A percentile compares a stretch with the other conserved stretches of the same genome.
Conservation (phyloP, 352 stramenopile species). For the Pythium grandisporangium region DNA sequence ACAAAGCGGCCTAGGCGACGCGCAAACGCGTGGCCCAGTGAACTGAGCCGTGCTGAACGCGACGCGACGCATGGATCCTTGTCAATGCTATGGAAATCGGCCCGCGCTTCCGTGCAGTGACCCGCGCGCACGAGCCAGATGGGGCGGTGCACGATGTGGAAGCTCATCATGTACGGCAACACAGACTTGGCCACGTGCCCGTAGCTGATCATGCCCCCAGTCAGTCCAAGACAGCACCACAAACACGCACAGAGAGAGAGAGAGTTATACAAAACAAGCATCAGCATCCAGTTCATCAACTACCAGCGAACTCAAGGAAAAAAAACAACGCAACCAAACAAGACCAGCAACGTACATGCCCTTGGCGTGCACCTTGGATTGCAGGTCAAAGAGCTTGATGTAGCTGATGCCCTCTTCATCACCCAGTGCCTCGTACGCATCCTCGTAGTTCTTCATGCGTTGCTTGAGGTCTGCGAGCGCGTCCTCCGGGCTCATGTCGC, state of each 20-base stretch:
- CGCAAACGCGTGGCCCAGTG: conserved; percentile 89
- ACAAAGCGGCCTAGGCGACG: conserved; percentile 88
- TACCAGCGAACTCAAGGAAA: no score
- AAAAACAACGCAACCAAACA: no score
- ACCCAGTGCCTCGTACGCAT: conserved; percentile 79
- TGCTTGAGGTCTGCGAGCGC: conserved; percentile 72
- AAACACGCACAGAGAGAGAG: no score
- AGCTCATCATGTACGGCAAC: conserved; percentile 92
- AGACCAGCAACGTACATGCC: conserved; percentile 38
- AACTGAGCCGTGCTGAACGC: conserved; percentile 76
- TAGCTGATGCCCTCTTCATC: conserved; percentile 84
- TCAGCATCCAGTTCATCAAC: background rate
- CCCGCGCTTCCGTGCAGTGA: conserved; percentile 67
- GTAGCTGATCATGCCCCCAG: no score
- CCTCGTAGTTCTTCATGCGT: conserved; percentile 84
- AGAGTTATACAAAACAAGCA: background rate
- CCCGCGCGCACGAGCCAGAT: conserved; percentile 91
- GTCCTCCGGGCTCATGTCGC: conserved; percentile 53
- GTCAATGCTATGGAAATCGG: conserved; percentile 57
- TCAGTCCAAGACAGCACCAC: no score
- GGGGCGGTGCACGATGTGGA: conserved; percentile 89
- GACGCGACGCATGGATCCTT: conserved; percentile 68
- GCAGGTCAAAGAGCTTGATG: conserved; percentile 86
- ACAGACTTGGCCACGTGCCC: conserved; percentile 88
- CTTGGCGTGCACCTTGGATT: conserved; percentile 83